Evolutionary conservation across 352 stramenopile genomes (phyloP).

Genomic region (Globisporangium ultimum): DNA sequence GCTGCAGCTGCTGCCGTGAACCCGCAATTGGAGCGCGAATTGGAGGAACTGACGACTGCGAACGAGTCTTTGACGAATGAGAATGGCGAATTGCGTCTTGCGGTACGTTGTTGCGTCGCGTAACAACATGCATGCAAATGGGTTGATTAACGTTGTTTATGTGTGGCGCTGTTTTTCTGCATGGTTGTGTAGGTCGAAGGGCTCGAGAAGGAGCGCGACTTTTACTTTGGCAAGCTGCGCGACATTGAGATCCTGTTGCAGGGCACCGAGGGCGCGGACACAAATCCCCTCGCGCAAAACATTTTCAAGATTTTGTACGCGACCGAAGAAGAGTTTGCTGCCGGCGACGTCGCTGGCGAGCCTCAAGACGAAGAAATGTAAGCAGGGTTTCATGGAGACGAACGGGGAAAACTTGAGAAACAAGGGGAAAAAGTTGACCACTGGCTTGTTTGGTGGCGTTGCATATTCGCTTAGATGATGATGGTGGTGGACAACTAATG

Average conservation of each 20-base stretch:
- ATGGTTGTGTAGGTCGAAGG: slow-evolving; percentile 59
- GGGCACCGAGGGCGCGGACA: slow-evolving; percentile 48
- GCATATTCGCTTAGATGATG: too few relatives aligned
- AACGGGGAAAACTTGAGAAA: too few relatives aligned
- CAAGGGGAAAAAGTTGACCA: too few relatives aligned
- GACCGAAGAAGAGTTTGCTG: slow-evolving; percentile 56
- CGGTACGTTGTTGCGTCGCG: slow-evolving; percentile 34
- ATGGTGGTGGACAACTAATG: too few relatives aligned
- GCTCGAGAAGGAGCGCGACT: slow-evolving; percentile 95
- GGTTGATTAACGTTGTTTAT: neutral
- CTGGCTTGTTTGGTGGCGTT: too few relatives aligned
- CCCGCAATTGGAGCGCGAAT: slow-evolving; percentile 58
- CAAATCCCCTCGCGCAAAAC: slow-evolving; percentile 54
- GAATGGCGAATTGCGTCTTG: slow-evolving; percentile 65
- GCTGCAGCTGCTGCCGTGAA: slow-evolving; percentile 22
- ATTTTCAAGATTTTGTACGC: slow-evolving; percentile 88
- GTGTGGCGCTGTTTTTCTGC: slow-evolving; percentile 1
- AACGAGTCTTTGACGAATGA: slow-evolving; percentile 79
- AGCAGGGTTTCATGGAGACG: neutral
- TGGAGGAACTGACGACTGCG: slow-evolving; percentile 63
- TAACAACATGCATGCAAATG: slow-evolving; percentile 1
- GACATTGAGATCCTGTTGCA: slow-evolving; percentile 97
- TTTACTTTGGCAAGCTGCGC: slow-evolving; percentile 99
- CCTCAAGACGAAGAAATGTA: slow-evolving; percentile 58
- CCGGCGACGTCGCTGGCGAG: slow-evolving; percentile 28